These are phyloP conservation scores for Saccharomyces pastorianus DNA, from an alignment of 1,139 yeast genomes.

Conservation along the genomic window DNA sequence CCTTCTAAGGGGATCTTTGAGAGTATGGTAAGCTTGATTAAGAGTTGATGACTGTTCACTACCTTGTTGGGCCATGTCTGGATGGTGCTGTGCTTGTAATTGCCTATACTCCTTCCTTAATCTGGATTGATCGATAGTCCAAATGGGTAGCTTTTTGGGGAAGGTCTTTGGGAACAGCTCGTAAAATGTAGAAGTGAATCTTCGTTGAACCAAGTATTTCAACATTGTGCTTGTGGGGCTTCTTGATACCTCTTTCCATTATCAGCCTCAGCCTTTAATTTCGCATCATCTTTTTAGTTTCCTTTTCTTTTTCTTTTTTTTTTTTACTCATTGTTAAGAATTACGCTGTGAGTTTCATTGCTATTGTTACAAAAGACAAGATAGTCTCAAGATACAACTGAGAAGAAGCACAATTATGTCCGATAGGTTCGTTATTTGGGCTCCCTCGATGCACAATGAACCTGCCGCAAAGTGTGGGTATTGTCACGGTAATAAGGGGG, in stretches of 20 bases:
- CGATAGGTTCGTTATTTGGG: constrained; percentile 2
- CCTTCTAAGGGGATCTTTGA: constrained; percentile 63
- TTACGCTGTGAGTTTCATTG: background rate
- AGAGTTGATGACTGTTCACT: constrained; percentile 38
- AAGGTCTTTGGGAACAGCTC: constrained; percentile 68
- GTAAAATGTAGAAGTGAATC: constrained; percentile 35
- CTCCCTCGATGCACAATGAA: background rate
- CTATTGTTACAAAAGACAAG: background rate
- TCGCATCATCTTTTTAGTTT: background rate
- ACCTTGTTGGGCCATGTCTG: constrained; percentile 46
- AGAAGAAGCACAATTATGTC: background rate
- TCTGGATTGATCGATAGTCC: constrained; percentile 44
- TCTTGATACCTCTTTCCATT: background rate
- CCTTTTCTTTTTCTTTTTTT: background rate
- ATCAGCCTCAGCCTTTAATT: background rate
- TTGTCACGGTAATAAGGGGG: constrained; percentile 44
- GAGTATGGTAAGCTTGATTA: constrained; percentile 67
- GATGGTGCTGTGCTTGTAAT: constrained; percentile 71
- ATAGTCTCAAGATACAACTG: background rate
- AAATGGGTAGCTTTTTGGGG: constrained; percentile 60
- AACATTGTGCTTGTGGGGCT: background rate
- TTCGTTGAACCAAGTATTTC: constrained; percentile 7
- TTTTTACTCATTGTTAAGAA: background rate
- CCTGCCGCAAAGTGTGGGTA: constrained; percentile 46
- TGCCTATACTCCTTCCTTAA: constrained; percentile 67